A percentile compares a stretch with the other conserved stretches of the same genome.
phyloP scores from a whole-genome alignment of 1,284 basidiomycete genomes.

The Grifola frondosa region DNA sequence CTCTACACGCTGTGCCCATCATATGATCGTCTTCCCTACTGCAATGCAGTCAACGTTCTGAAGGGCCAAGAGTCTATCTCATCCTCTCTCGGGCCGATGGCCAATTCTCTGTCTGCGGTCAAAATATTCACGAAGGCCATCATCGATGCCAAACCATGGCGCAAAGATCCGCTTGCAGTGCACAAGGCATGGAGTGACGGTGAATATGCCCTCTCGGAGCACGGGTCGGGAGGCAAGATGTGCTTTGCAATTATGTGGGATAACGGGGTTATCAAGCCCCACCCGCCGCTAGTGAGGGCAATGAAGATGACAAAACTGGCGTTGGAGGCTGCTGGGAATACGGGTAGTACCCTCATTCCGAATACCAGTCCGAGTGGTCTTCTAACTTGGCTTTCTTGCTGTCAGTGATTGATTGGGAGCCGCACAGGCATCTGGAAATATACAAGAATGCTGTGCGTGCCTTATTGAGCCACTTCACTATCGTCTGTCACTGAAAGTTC shows the following conservation, averaged over 20 bases:
- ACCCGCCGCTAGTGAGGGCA: conserved; percentile 51
- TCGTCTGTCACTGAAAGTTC: neutral
- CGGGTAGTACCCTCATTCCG: conserved; percentile 25
- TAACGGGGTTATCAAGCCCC: conserved; percentile 49
- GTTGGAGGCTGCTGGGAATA: conserved; percentile 50
- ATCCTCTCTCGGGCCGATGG: conserved; percentile 58
- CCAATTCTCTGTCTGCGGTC: conserved; percentile 43
- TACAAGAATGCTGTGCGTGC: conserved; percentile 48
- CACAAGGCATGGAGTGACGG: conserved; percentile 49
- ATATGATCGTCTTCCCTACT: conserved; percentile 54
- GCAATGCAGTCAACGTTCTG: conserved; percentile 43
- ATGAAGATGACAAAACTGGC: conserved; percentile 46
- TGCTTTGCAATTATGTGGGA: conserved; percentile 48
- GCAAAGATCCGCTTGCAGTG: conserved; percentile 47
- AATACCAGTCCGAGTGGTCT: neutral
- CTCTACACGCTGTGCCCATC: conserved; percentile 56
- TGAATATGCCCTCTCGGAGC: conserved; percentile 42
- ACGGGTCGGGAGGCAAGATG: conserved; percentile 44
- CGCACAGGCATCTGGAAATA: conserved; percentile 53
- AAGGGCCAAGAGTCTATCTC: conserved; percentile 54
- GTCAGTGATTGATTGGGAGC: conserved; percentile 55
- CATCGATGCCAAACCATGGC: conserved; percentile 48
- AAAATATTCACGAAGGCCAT: conserved; percentile 49
- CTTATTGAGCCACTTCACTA: neutral
- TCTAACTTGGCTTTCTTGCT: neutral